Evolutionary conservation across 805 yeast genomes (phyloP).

Genomic region (Torulaspora franciscae): DNA sequence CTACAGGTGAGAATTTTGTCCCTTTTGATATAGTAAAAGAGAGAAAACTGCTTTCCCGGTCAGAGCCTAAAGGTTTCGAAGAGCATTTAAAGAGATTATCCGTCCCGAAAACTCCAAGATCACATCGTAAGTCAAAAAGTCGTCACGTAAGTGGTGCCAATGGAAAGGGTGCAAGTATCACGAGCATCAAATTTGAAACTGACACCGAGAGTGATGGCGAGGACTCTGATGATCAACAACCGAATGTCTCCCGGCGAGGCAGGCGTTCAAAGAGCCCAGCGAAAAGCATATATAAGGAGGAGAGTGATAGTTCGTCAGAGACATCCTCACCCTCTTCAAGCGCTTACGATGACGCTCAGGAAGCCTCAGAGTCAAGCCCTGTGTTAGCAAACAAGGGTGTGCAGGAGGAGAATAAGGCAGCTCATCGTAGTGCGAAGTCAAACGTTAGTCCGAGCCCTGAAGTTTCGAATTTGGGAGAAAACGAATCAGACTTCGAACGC

Average conservation of each 20-base stretch:
- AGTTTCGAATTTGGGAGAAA: neutral
- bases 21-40: conserved; percentile 22
- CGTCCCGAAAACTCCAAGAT: conserved; percentile 8
- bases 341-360: conserved; percentile 14
- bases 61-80: conserved; percentile 28
- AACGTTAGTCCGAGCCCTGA: neutral
- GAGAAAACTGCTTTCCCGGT: conserved; percentile 15
- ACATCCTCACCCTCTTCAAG: conserved; percentile 10
- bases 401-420: conserved; percentile 10
- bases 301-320: neutral
- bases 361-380: conserved; percentile 6
- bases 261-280: neutral
- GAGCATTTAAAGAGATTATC: conserved; percentile 28
- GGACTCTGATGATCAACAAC: neutral
- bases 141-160: neutral
- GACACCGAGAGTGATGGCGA: conserved; percentile 2
- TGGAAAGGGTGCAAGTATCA: conserved; percentile 2
- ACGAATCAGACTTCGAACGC: neutral
- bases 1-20: conserved; percentile 25
- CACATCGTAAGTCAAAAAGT: conserved; percentile 3
- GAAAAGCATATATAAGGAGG: neutral
- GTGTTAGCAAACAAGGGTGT: neutral
- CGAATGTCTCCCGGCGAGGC: neutral
- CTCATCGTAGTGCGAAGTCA: neutral
- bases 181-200: conserved; percentile 9